Base-by-base conservation (phyloP, 306 rosid genomes). In the Acacia acuminata region DNA sequence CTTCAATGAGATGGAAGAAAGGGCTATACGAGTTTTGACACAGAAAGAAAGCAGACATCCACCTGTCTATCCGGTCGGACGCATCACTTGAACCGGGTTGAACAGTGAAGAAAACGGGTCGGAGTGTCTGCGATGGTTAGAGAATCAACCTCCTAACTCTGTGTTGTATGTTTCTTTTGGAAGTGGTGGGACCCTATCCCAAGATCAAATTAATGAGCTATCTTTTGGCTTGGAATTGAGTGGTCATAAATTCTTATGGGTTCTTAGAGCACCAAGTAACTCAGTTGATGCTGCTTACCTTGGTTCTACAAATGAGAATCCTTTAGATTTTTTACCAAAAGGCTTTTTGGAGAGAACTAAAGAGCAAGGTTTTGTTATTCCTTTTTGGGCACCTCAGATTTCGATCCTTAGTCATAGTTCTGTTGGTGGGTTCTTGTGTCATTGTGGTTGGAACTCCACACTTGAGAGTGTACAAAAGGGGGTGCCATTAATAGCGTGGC, bases 11-110 rank as follows among this genome's bases (percentile, higher is more conserved):
- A n/a, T 86, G 56, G 84, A 86, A 79, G 24, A 32, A 48, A 13
- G 55, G 4, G 72, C 76, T n/a, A 36, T 79, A 4, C 53, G 30
- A 79, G 72, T 22, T 14, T 50, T 75, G 84, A 40, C 34, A 27
- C 83, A 72, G 12, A 58, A 43, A 55, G 64, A 8, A 44, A 34
- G 9, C 8, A 24, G 68, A 16, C 24, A 61, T 36, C 84, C 81
- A 24, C 50, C 66, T 15, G 79, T 86, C 22, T 79, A 82, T 47
- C 76, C 84, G 56, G 64, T 88, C 32, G 90, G 90, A 38, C 90
- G 87, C 15, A 76, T 85, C 40, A 56, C 82, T 2, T 72, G 50
- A 63, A 48, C 38, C 4, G 73, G 73, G 7, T 38, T 30, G 20
- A 68, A 20, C 9, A 19, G 1, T 36, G 19, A 67, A 5, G 50